Percentiles rank a stretch among this genome's conserved stretches.
Conservation (phyloP, 257 asterid genomes). For the Solanum sitiens region DNA sequence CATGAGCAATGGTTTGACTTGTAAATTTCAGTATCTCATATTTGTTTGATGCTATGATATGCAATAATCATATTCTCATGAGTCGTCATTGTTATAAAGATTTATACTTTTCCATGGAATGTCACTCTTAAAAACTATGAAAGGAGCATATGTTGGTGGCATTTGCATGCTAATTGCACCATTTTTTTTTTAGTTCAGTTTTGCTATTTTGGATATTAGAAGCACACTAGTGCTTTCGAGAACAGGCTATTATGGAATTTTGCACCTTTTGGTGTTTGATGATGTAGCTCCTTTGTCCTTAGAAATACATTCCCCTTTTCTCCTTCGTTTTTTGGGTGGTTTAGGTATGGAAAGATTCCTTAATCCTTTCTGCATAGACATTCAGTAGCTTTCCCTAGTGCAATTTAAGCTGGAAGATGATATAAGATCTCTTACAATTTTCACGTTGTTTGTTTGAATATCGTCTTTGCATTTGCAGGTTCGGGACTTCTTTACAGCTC, state of each 20-base stretch:
- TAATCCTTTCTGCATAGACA: neutral
- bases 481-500: conserved; percentile 70
- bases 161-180: neutral
- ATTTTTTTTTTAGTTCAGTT: neutral
- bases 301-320: neutral
- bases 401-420: neutral
- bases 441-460: neutral
- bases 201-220: neutral
- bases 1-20: neutral
- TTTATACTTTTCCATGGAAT: neutral
- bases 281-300: neutral
- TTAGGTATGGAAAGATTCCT: neutral
- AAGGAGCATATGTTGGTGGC: neutral
- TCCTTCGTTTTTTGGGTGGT: neutral
- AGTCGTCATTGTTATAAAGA: neutral
- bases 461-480: conserved; percentile 36
- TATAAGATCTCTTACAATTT: neutral
- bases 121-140: neutral
- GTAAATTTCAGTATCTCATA: neutral
- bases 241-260: neutral
- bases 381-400: neutral
- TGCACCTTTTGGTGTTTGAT: neutral
- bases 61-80: neutral
- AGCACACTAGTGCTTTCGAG: neutral
- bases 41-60: neutral